Evolutionary conservation across 352 stramenopile species (phyloP), one percentile per base, ranked within the genome.

Genomic region (Pythium monospermum): DNA sequence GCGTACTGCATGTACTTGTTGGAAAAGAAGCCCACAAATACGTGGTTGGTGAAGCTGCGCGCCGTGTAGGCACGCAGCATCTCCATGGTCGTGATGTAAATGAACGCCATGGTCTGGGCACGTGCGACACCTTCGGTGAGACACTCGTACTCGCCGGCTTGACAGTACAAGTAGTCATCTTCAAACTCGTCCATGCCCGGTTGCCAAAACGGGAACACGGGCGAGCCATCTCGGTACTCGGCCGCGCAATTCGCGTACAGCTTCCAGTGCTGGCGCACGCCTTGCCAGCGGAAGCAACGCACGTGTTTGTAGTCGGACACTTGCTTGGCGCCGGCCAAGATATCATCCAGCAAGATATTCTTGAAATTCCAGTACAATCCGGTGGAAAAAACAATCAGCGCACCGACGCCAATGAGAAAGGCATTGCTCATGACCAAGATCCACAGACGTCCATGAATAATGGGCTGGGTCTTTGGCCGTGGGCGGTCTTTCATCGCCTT

Each of bases 81-180:
- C 49, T 77, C 68, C 59, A 71, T 75, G 25, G 57, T 75, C 22
- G 68, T 77, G 53, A 77, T 77, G 55, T 69, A 72, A 11, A 77
- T 42, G 44, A 77, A 77, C 39, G 42, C 51, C 68, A 73, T 75
- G 33, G 68, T 75, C 52, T 75, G 65, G 19, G 68, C 58, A 28
- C 66, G 65, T 4, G 65, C 68, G 13, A 77, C 53, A 15, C 68
- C 68, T 13, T 73, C 66, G 0, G 62, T 66, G 25, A 75, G 28
- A 38, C 68, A 77, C 61, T 74, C 60, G 39, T 73, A 68, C 26
- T 69, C 57, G 11, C 57, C 61, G 12, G 31, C 33, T 5, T 56
- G 33, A 30, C 61, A 73, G 39, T 61, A 60, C 4, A 63, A 33
- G 31, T 57, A 45, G 13, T 46, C 28, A 23, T 58, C 45, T 7